These are phyloP conservation scores for Metroxylon sagu DNA, from an alignment of 176 grass and related monocot species.

Conservation along the genomic window DNA sequence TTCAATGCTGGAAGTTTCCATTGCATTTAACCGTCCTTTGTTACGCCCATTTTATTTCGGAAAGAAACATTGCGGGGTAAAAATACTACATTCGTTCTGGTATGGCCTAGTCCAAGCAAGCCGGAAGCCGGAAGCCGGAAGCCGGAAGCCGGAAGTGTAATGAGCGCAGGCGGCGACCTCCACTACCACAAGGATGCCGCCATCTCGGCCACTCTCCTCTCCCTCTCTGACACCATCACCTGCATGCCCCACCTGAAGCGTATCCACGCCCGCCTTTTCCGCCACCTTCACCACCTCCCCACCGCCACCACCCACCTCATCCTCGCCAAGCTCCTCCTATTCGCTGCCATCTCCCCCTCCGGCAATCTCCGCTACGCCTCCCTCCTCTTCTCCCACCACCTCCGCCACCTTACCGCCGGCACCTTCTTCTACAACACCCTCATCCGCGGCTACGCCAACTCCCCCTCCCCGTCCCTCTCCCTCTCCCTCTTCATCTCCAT, in stretches of 20 bases:
- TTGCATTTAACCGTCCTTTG: too few species aligned
- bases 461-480: conserved; percentile 18
- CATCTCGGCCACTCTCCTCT: not conserved
- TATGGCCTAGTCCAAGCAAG: too few species aligned
- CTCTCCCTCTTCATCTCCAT: conserved; percentile 36
- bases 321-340: conserved; percentile 54
- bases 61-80: too few species aligned
- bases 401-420: conserved; percentile 18
- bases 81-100: too few species aligned
- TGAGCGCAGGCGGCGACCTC: too few species aligned
- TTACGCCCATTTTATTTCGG: too few species aligned
- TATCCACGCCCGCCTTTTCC: conserved; percentile 31
- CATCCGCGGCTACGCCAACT: conserved; percentile 36
- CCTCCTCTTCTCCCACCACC: conserved; percentile 30
- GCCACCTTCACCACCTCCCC: conserved; percentile 32
- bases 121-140: too few species aligned
- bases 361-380: conserved; percentile 39
- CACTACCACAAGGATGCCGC: too few species aligned
- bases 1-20: too few species aligned
- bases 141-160: too few species aligned
- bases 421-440: conserved; percentile 67
- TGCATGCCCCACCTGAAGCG: conserved; percentile 25
- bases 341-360: conserved; percentile 41
- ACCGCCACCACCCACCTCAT: conserved; percentile 7
- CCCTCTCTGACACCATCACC: conserved; percentile 18